phyloP scores from a whole-genome alignment of 208 protist genomes.

The Leishmania braziliensis region DNA sequence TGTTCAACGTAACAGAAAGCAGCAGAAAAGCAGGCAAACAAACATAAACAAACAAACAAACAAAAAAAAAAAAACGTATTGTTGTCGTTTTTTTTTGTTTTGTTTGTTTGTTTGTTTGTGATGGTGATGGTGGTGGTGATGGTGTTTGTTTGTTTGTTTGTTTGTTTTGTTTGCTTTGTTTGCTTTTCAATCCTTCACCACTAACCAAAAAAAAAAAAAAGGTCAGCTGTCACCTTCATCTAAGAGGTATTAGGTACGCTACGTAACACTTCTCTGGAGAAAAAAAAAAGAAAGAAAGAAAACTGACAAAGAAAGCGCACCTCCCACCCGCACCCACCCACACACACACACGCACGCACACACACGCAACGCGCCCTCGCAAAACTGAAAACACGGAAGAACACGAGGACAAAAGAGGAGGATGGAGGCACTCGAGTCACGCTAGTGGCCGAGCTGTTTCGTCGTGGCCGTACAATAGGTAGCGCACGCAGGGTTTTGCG shows the following conservation, averaged over 20 bases:
- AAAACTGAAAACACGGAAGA: background rate
- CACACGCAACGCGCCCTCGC: background rate
- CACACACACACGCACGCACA: background rate
- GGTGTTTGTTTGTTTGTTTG: background rate
- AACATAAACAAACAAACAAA: no score
- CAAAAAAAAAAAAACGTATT: background rate
- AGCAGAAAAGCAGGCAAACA: no score
- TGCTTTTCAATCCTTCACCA: background rate
- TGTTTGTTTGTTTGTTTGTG: background rate
- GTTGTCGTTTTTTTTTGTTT: background rate
- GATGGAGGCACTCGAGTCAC: background rate
- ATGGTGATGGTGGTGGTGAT: no score
- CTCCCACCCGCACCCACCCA: background rate
- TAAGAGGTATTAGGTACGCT: background rate
- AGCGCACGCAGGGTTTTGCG: background rate
- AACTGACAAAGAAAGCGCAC: background rate
- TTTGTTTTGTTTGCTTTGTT: slow-evolving; percentile 1
- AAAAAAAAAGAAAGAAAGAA: background rate
- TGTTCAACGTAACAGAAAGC: background rate
- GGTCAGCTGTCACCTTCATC: background rate
- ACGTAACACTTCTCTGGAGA: background rate
- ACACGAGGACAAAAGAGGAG: background rate
- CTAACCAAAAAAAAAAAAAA: no score
- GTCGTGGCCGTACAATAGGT: background rate
- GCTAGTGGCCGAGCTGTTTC: background rate